Evolutionary conservation across 805 yeast genomes (phyloP), one percentile per base, ranked within the genome.

Genomic region (Cyberlindnera americana): DNA sequence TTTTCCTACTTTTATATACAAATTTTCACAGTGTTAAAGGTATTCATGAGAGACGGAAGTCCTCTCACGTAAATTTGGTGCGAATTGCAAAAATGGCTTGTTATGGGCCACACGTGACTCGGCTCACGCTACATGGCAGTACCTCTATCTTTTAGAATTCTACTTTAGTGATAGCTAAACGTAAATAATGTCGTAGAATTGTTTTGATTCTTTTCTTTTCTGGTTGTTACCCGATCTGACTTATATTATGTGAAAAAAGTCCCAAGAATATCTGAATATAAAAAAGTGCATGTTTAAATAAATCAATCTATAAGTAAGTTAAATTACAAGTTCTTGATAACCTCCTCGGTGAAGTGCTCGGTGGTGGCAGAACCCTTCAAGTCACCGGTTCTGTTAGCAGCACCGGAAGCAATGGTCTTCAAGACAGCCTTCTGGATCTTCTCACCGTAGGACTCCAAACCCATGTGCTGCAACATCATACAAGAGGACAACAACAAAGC

Each of bases 391-490:
- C 95, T 87, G 79, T 86, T 85, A 66, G 84, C 93, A 52, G 89
- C 79, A 57, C 97, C 96, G 35, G 96, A 86, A 49, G 98, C 98
- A 62, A 93, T 85, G 53, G 98, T 88, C 36, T 67, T 64, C 50
- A 78, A 63, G 41, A 90, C 96, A 44, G 99, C 98, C 53, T 65
- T 68, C 74, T 91, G 95, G 61, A 93, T 88, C 66, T 71, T 76
- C 65, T 78, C 83, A 55, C 97, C 98, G 60, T 83, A 77, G 23
- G 73, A 70, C 66, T 76, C 75, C 67, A 93, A 78, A 38, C 87
- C 82, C 98, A 93, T 91, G 77, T 93, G 99, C 74, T 95, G 85
- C 77, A 93, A 83, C 98, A 93, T 91, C 97, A 93, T 93, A 63
- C 90, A 88, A 33, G 98, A 91, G 36, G 96, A 88, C 64, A 93